Percentiles rank a stretch among this genome's conserved stretches.
phyloP scores from a whole-genome alignment of 306 rosid genomes.

The Cucurbita moschata region DNA sequence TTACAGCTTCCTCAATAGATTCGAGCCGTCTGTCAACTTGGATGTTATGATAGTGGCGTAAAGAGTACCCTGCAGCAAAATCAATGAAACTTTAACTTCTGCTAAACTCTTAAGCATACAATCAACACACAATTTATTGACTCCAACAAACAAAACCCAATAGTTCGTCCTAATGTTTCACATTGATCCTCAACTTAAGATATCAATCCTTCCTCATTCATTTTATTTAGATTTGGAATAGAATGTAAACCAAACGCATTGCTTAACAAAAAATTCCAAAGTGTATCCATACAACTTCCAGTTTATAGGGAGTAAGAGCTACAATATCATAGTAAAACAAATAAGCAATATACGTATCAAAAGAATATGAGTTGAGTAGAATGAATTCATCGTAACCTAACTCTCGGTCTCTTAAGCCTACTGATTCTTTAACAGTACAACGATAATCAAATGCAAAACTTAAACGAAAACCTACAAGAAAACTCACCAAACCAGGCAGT shows the following conservation, averaged over 20 bases:
- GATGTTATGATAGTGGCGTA: slow-evolving; percentile 60
- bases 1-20: slow-evolving; percentile 73
- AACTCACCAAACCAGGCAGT: slow-evolving; percentile 72
- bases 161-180: not conserved
- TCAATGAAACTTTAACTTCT: not conserved
- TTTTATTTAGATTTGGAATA: not conserved
- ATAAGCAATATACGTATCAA: not conserved
- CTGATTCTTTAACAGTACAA: not conserved
- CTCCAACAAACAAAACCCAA: not conserved
- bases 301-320: not conserved
- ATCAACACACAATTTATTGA: not conserved
- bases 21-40: slow-evolving; percentile 70
- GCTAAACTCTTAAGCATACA: not conserved
- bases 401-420: not conserved
- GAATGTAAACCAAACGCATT: not conserved
- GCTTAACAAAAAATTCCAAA: not conserved
- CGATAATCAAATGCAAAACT: not conserved
- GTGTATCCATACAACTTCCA: not conserved
- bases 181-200: not conserved
- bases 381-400: not conserved
- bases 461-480: not conserved
- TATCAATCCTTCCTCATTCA: not conserved
- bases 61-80: slow-evolving; percentile 44
- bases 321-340: not conserved
- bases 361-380: not conserved